Percentiles rank a stretch among this genome's conserved stretches.
These are phyloP conservation scores for Colletotrichum lentis DNA, from an alignment of 2,329 filamentous ascomycete species.

Conservation along the genomic window DNA sequence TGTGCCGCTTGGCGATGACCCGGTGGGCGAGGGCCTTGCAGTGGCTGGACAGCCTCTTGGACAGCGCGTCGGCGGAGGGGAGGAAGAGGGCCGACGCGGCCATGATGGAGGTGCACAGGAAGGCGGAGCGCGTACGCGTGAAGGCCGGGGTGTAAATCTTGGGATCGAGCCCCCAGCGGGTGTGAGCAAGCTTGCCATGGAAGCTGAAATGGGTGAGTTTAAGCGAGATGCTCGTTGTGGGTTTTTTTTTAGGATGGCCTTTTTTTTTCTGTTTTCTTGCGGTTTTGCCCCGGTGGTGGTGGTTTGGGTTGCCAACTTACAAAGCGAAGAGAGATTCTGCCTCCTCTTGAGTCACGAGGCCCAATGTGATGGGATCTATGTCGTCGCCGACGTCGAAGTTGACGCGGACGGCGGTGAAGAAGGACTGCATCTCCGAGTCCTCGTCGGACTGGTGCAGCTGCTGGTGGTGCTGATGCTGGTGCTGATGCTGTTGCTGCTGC, in stretches of 20 bases:
- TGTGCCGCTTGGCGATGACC: conserved; percentile 67
- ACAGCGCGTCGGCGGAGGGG: conserved; percentile 68
- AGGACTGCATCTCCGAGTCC: conserved; percentile 64
- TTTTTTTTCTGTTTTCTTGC: no score
- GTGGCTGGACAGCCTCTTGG: conserved; percentile 71
- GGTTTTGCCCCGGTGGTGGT: no score
- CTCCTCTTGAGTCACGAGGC: conserved; percentile 72
- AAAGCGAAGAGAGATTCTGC: conserved; percentile 70
- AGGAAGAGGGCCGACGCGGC: conserved; percentile 74
- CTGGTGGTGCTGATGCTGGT: no score
- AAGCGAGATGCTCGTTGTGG: conserved; percentile 12
- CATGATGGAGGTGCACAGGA: conserved; percentile 76
- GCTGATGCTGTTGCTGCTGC: no score
- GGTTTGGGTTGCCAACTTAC: conserved; percentile 53
- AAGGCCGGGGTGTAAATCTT: conserved; percentile 71
- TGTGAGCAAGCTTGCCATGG: conserved; percentile 74
- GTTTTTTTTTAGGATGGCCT: no score
- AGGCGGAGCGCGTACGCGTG: conserved; percentile 72
- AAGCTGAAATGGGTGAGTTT: conserved; percentile 57
- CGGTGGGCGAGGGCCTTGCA: conserved; percentile 68
- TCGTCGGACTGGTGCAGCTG: conserved; percentile 45
- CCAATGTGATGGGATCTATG: conserved; percentile 74
- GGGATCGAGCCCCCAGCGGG: conserved; percentile 77
- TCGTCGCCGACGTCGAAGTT: conserved; percentile 70
- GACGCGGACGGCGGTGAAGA: conserved; percentile 72